A percentile compares a stretch with the other conserved stretches of the same genome.
Conservation (phyloP, 2,329 filamentous ascomycete species). For the Colletotrichum sp. region DNA sequence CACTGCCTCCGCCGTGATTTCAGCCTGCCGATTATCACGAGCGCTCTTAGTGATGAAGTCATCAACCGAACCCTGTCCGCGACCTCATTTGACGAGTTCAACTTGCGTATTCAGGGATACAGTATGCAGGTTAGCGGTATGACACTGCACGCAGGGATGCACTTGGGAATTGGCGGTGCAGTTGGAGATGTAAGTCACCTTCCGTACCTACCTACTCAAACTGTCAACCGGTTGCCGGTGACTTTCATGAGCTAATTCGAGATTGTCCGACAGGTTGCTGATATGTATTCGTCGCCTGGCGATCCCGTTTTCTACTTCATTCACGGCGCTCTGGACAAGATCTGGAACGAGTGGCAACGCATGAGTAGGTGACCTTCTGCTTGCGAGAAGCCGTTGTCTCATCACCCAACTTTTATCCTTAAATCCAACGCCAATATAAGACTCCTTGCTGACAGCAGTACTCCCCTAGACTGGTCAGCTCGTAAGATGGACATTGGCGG, state of each 20-base stretch:
- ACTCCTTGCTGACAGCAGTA: not conserved
- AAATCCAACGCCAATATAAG: fast-evolving
- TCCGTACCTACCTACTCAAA: fast-evolving
- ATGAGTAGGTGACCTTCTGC: not conserved
- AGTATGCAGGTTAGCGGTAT: not conserved
- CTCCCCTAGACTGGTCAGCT: slow-evolving; percentile 26
- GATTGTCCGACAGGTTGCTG: not conserved
- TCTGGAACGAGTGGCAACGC: slow-evolving; percentile 29
- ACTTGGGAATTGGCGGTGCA: not conserved
- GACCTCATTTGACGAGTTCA: not conserved
- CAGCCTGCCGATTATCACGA: not conserved
- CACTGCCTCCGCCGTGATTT: slow-evolving; percentile 2
- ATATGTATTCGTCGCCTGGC: slow-evolving; percentile 31
- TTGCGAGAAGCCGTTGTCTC: fast-evolving
- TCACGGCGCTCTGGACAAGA: slow-evolving; percentile 29
- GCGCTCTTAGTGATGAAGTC: not conserved
- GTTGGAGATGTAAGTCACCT: not conserved
- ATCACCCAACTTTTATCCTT: fast-evolving
- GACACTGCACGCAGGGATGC: not conserved
- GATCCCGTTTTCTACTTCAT: slow-evolving; percentile 31
- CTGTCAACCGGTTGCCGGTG: too few species aligned
- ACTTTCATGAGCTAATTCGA: not conserved
- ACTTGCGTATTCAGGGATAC: not conserved
- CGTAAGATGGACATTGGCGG: slow-evolving; percentile 34
- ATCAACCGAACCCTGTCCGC: not conserved